These are phyloP conservation scores for Candida odintsovae DNA, from an alignment of 805 yeast genomes.

Conservation along the genomic window DNA sequence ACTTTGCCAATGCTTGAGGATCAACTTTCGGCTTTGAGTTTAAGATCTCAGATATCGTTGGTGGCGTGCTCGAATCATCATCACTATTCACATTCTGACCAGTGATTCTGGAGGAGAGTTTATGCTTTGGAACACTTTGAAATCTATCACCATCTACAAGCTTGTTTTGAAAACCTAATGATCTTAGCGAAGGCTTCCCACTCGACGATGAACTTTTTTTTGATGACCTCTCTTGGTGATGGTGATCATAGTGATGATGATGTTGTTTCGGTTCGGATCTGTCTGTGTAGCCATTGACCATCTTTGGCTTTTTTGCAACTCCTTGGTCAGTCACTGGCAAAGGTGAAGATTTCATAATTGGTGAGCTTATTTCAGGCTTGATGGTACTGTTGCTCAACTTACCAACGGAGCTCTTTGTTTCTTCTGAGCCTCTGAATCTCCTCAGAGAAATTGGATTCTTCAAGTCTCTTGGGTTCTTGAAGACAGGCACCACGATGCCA, in stretches of 20 bases:
- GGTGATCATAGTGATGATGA: background rate
- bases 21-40: constrained; percentile 2
- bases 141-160: background rate
- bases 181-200: background rate
- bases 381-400: background rate
- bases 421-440: background rate
- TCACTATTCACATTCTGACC: background rate
- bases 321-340: background rate
- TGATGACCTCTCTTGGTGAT: background rate
- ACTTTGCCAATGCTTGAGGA: background rate
- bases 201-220: background rate
- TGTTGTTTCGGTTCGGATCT: background rate
- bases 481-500: constrained; percentile 3
- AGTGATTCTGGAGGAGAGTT: background rate
- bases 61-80: background rate
- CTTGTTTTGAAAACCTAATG: background rate
- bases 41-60: constrained; percentile 1
- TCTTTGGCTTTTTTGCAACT: background rate
- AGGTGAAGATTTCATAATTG: background rate
- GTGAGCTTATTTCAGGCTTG: background rate
- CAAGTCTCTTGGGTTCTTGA: constrained; percentile 1
- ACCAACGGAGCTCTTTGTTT: background rate
- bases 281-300: background rate
- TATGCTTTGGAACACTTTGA: background rate
- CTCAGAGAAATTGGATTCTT: background rate